Base-by-base conservation (phyloP, 2,329 filamentous ascomycete species). In the Mycosphaerella arachidis region DNA sequence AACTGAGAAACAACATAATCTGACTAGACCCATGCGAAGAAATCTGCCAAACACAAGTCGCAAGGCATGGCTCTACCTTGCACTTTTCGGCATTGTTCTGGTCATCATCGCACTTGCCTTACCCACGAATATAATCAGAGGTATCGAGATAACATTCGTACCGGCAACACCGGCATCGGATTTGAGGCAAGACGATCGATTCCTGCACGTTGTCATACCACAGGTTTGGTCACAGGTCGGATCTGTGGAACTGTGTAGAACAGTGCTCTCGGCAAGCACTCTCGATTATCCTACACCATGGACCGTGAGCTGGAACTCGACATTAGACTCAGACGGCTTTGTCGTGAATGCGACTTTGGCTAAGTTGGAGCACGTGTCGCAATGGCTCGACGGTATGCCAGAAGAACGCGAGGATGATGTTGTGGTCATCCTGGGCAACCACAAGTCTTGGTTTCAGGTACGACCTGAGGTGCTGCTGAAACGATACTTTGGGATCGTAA, bases 251-350 rank as follows among this genome's bases (percentile, higher is more conserved):
- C 51, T 59, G 2, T 64, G 62, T 57, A 64, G 56, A 27, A 64
- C 62, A 1, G 30, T 64, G 27, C 48, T 64, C 29, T 56, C 53
- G 7, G 59, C 56, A 10, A 52, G 56, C 7, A 55, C 57, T 13
- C 54, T 64, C 43, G 57, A 57, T 40, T 62, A 60, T 45, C 62
- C 62, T 6, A 46, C 55, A 2, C 59, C 59, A 31, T 64, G 59
- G 59, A 54, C 52, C 27, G 48, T 59, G 20, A 53, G 45, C 31
- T 61, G 54, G 52, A 48, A 58, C 37, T 20, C 54, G 13, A 56
- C 35, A 12, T 16, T 45, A 1, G 45, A 60, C 35, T 30, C 18
- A 9, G 16, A 57, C 24, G 48, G 48, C 33, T n/a, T n/a, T 20
- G 50, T 31, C 9, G 33, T 54, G n/a, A 48, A 54, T 20, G 20